Percentiles rank a stretch among this genome's conserved stretches.
Evolutionary conservation across 139 green algal species (phyloP).

Genomic region (Auxenochlorella pyrenoidosa): DNA sequence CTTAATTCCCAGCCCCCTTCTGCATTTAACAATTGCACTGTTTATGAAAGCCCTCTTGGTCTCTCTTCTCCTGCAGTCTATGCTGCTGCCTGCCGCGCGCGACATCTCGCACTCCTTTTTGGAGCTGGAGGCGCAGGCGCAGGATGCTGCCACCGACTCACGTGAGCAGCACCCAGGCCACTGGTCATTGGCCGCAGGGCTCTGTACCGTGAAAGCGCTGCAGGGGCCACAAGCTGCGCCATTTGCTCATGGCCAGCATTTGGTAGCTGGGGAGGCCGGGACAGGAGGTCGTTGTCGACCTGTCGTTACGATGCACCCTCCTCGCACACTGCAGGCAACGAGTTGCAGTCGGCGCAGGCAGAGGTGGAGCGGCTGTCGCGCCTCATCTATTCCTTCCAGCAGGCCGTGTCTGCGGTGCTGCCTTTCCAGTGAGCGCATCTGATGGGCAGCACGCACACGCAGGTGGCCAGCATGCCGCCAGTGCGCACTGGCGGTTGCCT

Average conservation of each 20-base stretch:
- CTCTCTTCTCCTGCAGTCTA: neutral
- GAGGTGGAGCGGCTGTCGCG: slow-evolving; percentile 6
- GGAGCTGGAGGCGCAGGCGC: neutral
- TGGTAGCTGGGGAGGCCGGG: no score
- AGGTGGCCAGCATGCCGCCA: no score
- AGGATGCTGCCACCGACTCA: neutral
- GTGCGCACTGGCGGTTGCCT: no score
- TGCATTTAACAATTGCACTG: no score
- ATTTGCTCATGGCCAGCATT: no score
- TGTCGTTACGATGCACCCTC: no score
- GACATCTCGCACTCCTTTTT: neutral
- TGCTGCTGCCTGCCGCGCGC: neutral
- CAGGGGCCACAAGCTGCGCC: no score
- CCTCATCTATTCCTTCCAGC: slow-evolving; percentile 29
- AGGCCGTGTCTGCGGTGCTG: neutral
- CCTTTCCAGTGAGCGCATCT: neutral
- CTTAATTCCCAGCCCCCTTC: no score
- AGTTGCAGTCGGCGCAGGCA: neutral
- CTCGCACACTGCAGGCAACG: neutral
- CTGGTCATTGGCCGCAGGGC: neutral
- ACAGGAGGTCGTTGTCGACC: no score
- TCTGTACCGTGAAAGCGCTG: no score
- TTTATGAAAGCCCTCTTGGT: no score
- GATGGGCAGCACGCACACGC: no score
- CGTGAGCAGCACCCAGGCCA: neutral